Conservation (phyloP, 768 basidiomycete species). For the Melanogaster broomeanus region DNA sequence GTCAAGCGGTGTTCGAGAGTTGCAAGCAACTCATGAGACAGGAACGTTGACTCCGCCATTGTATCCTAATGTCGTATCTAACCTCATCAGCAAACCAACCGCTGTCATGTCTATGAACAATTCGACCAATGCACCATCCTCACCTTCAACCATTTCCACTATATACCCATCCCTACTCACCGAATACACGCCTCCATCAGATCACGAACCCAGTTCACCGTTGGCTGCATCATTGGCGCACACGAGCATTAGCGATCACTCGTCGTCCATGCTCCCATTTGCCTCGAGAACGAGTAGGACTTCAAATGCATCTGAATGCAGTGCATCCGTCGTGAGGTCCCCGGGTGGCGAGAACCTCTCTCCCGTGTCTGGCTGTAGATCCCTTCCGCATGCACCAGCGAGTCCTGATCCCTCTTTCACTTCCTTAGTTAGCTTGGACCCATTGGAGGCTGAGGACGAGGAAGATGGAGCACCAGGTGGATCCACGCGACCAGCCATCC, state of each 20-base stretch:
- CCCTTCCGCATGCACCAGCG: conserved; percentile 15
- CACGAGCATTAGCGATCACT: conserved; percentile 16
- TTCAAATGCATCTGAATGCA: conserved; percentile 27
- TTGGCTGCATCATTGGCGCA: conserved; percentile 14
- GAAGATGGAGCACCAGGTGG: conserved; percentile 9
- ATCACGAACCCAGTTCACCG: conserved; percentile 12
- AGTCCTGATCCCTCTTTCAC: conserved; percentile 26
- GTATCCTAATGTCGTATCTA: conserved; percentile 28
- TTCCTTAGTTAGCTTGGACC: conserved; percentile 12
- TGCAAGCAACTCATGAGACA: conserved; percentile 1
- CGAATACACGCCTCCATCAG: conserved; percentile 14
- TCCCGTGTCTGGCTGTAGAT: conserved; percentile 15
- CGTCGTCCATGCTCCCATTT: conserved; percentile 13
- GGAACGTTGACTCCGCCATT: conserved; percentile 18
- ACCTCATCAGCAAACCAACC: conserved; percentile 14
- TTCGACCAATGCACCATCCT: conserved; percentile 8
- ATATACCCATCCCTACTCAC: conserved; percentile 7
- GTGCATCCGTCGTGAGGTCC: conserved; percentile 10
- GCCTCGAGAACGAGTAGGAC: conserved; percentile 22
- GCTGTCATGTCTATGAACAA: conserved; percentile 8
- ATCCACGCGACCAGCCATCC: conserved; percentile 12
- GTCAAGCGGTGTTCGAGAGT: conserved; percentile 5
- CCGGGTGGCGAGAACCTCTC: conserved; percentile 13
- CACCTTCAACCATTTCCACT: conserved; percentile 1
- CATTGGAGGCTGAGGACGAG: conserved; percentile 22